Percentiles rank a stretch among this genome's conserved stretches.
Conservation (phyloP, 306 rosid species). For the Vigna trinervia region DNA sequence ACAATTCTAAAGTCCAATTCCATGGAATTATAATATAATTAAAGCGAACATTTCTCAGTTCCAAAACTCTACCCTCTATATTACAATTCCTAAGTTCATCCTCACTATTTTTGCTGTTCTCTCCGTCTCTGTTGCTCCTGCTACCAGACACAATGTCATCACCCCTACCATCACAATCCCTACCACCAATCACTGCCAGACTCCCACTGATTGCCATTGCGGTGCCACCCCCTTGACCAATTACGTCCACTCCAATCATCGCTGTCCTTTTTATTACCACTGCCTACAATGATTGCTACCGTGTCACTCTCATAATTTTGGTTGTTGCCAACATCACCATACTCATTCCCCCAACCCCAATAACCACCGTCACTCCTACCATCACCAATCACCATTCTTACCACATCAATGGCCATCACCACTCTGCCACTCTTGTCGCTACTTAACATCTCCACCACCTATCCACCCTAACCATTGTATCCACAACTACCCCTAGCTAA, state of each 20-base stretch:
- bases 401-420: not conserved
- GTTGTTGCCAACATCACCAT: not conserved
- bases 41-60: not conserved
- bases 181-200: not conserved
- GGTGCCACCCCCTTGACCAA: too few relatives aligned
- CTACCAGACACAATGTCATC: not conserved
- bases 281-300: not conserved
- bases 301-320: not conserved
- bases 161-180: not conserved
- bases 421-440: not conserved
- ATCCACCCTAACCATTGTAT: not conserved
- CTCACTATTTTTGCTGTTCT: not conserved
- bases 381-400: not conserved
- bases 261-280: not conserved
- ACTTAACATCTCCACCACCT: too few relatives aligned
- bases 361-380: not conserved
- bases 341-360: not conserved
- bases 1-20: not conserved
- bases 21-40: constrained; percentile 4
- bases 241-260: not conserved
- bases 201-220: not conserved
- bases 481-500: not conserved
- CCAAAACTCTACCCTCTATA: not conserved
- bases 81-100: not conserved
- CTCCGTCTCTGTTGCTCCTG: not conserved